Percentiles rank a stretch among this genome's conserved stretches.
phyloP scores from a whole-genome alignment of 495 filamentous ascomycete species.

The Neurospora sp. region DNA sequence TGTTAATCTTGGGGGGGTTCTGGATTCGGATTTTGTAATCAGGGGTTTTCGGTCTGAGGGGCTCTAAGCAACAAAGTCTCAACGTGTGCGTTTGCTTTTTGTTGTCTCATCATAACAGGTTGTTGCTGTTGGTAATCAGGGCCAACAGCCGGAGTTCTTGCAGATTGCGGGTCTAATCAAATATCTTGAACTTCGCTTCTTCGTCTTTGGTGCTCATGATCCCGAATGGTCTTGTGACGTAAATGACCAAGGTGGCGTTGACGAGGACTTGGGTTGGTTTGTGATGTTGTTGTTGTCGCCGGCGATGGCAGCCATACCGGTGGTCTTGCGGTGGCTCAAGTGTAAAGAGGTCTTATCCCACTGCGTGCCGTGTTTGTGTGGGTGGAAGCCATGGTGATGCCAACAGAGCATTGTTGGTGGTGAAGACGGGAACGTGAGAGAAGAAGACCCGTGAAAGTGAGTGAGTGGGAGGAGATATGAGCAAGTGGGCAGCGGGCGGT shows the following conservation, averaged over 20 bases:
- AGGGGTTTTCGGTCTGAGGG: background rate
- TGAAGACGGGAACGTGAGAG: background rate
- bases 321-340: background rate
- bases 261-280: background rate
- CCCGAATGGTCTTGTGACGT: background rate
- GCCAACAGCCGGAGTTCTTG: background rate
- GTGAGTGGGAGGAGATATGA: background rate
- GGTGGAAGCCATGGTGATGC: background rate
- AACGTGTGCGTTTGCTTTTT: background rate
- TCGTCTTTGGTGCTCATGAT: background rate
- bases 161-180: background rate
- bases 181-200: background rate
- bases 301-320: background rate
- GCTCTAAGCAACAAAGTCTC: background rate
- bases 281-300: background rate
- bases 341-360: background rate
- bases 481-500: background rate
- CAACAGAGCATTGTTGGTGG: background rate
- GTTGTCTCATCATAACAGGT: background rate
- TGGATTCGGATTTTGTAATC: background rate
- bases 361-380: background rate
- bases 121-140: background rate
- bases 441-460: background rate
- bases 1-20: background rate
- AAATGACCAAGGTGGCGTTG: background rate